Base-by-base conservation (phyloP, 768 basidiomycete genomes). In the Sistotremastrum niveocremeum region DNA sequence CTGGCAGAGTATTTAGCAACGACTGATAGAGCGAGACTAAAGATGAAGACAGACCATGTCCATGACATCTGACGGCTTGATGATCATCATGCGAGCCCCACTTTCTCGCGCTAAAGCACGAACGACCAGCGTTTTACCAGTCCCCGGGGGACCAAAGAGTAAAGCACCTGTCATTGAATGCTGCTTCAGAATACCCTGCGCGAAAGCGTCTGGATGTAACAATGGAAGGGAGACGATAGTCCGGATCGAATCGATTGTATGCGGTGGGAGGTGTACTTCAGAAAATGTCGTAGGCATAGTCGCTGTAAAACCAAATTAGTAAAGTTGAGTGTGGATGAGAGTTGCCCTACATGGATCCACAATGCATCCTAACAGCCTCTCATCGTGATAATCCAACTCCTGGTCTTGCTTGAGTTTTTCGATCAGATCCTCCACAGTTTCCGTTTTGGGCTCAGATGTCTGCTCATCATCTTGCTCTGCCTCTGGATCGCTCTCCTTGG, bases 11-110 rank as follows among this genome's bases (percentile, higher is more conserved):
- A 31, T 39, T 46, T 43, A 42, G 33, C 31, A 41, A 35, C 46
- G 38, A 29, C 48, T 40, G 54, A 42, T 35, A 35, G 42, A 30
- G 10, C 20, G 44, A 37, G 7, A 40, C 20, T 20, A 30, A 5
- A 32, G 29, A 48, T 5, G 46, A 51, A 42, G 48, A 59, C 72
- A 40, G 50, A 87, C 87, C 87, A 93, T 93, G 59, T 95, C 90
- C 80, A 93, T 89, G 40, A 97, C 85, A 57, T 97, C 91, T 7
- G 89, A 88, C 5, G 91, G 88, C 39, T 85, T 82, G 41, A 97
- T 72, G 7, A 80, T 76, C 57, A 97, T 65, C 91, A 97, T 97
- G 42, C 88, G 73, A 53, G 89, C 91, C 4, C 90, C 93, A 41
- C 88, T 88, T 61, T 95, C 91, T 56, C 84, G 85, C 3, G 93